phyloP scores from a whole-genome alignment of 1,284 basidiomycete genomes.

The Fomitopsis betulina region DNA sequence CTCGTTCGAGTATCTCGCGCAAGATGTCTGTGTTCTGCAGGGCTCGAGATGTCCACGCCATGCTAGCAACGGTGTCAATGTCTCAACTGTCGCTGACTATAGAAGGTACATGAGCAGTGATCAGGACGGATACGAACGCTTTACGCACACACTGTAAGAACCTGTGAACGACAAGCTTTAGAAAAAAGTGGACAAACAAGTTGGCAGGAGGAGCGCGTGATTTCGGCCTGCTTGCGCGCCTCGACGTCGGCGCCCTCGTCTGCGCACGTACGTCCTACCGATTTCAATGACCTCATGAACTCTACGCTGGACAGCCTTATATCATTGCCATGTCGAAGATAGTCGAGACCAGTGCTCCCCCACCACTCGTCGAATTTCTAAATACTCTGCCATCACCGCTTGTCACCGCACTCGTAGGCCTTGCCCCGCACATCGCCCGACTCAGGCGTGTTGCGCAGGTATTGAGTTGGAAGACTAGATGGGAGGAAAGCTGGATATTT shows the following conservation, averaged over 20 bases:
- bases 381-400: constrained; percentile 57
- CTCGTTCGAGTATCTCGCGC: too few species aligned
- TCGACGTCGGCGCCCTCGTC: neutral
- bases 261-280: neutral
- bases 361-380: constrained; percentile 45
- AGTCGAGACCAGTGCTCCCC: constrained; percentile 12
- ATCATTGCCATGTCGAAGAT: neutral
- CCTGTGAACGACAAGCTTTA: too few species aligned
- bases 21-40: too few species aligned
- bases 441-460: constrained; percentile 50
- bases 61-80: too few species aligned
- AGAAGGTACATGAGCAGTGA: too few species aligned
- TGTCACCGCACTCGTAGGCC: constrained; percentile 50
- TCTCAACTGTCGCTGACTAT: too few species aligned
- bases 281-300: neutral
- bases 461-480: constrained; percentile 55
- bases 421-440: constrained; percentile 50
- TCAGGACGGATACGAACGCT: too few species aligned
- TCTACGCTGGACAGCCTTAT: neutral
- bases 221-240: neutral
- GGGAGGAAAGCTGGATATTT: constrained; percentile 66
- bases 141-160: too few species aligned
- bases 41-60: too few species aligned
- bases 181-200: too few species aligned
- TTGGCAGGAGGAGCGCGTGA: too few species aligned